Evolutionary conservation across 257 asterid species (phyloP).

Genomic region (Haberlea rhodopensis): DNA sequence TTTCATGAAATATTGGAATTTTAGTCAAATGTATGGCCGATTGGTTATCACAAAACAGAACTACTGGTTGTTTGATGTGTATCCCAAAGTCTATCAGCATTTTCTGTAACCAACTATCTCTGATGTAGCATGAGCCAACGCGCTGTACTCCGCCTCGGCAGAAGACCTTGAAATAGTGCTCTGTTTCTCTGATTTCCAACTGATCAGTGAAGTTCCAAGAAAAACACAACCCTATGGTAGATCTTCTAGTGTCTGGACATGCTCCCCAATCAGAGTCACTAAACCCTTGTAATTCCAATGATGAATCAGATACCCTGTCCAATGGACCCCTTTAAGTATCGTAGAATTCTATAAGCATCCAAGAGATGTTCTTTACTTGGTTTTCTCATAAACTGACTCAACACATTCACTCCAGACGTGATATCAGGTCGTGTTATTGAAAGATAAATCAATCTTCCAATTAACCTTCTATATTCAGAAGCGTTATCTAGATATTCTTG

Average conservation of each 20-base stretch:
- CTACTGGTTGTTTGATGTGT: neutral
- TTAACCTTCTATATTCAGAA: neutral
- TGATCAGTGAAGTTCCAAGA: neutral
- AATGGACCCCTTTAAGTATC: too few relatives aligned
- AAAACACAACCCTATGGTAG: neutral
- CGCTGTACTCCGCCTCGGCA: too few relatives aligned
- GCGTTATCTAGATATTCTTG: neutral
- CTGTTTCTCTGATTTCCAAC: too few relatives aligned
- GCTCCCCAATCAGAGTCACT: too few relatives aligned
- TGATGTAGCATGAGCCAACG: neutral
- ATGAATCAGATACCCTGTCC: too few relatives aligned
- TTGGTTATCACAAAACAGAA: neutral
- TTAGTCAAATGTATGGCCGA: neutral
- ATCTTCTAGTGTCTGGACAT: too few relatives aligned
- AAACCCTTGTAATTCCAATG: too few relatives aligned
- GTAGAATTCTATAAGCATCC: neutral
- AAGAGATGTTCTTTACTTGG: too few relatives aligned
- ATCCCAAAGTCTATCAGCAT: too few relatives aligned
- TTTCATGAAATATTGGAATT: too few relatives aligned
- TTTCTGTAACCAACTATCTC: neutral
- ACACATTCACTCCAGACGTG: neutral
- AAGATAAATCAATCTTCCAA: neutral
- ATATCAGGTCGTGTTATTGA: neutral
- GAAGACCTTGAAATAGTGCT: too few relatives aligned
- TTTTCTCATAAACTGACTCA: too few relatives aligned